Evolutionary conservation across 2,329 filamentous ascomycete genomes (phyloP).

Genomic region (Arthrobotrys megalospora): DNA sequence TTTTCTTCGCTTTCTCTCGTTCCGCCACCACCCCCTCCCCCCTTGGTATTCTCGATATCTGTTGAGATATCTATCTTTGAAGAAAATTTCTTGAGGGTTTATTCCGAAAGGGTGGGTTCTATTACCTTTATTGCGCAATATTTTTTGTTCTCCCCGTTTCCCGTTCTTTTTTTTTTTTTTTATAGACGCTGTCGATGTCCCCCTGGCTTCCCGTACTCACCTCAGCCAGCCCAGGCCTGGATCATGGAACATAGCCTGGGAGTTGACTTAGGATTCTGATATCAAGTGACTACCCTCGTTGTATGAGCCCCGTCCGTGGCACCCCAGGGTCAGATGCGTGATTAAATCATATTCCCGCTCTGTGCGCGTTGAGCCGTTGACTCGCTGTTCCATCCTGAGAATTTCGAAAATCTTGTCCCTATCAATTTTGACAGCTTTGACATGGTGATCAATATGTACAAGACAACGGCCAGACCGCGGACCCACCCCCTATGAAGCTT

Average conservation of each 20-base stretch:
- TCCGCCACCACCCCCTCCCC: slow-evolving; percentile 1
- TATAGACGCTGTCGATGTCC: slow-evolving; percentile 5
- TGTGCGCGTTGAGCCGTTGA: neutral
- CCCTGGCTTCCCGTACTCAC: slow-evolving; percentile 9
- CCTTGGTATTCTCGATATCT: neutral
- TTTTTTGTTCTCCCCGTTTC: slow-evolving; percentile 7
- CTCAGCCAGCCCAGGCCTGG: slow-evolving; percentile 5
- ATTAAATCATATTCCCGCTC: slow-evolving; percentile 30
- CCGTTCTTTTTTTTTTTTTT: neutral
- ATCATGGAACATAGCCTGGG: neutral
- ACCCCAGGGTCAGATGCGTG: slow-evolving; percentile 23
- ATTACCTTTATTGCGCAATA: slow-evolving; percentile 18
- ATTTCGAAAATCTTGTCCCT: neutral
- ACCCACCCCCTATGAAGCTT: neutral
- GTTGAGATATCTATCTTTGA: slow-evolving; percentile 19
- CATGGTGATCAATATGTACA: neutral
- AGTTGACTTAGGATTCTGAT: slow-evolving; percentile 28
- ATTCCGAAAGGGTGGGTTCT: neutral
- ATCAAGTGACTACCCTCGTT: slow-evolving; percentile 17
- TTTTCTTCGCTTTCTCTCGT: neutral
- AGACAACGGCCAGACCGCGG: neutral
- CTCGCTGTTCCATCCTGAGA: neutral
- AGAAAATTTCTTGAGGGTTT: slow-evolving; percentile 30
- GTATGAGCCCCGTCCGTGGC: slow-evolving; percentile 13
- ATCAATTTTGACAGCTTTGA: slow-evolving; percentile 9